Percentiles rank a stretch among this genome's conserved stretches.
Evolutionary conservation across 805 yeast species (phyloP).

Genomic region (Cyberlindnera bimundalis): DNA sequence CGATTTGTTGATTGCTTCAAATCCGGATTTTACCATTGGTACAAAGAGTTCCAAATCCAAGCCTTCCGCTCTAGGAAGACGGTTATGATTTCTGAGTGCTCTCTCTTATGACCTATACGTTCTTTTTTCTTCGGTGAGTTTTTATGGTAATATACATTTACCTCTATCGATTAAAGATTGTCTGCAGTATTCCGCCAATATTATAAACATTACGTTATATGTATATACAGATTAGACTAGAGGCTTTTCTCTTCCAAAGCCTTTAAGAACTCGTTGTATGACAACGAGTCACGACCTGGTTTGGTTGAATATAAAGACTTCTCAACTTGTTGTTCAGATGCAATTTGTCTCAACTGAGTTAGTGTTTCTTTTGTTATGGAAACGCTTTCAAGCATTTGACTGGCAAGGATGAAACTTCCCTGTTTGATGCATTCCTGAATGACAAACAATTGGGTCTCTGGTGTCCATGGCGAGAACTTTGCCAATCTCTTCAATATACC

Average conservation of each 20-base stretch:
- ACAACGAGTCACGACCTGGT: conserved; percentile 8
- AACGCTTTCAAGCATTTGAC: not conserved
- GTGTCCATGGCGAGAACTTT: conserved; percentile 3
- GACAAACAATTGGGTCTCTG: conserved; percentile 2
- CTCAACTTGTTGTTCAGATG: not conserved
- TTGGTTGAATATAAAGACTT: not conserved
- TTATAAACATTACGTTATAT: too few relatives aligned
- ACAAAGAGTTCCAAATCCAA: conserved; percentile 6
- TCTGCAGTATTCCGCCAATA: too few relatives aligned
- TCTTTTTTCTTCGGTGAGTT: too few relatives aligned
- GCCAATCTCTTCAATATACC: conserved; percentile 9
- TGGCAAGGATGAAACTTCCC: conserved; percentile 12
- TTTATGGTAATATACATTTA: too few relatives aligned
- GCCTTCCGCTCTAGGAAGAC: not conserved
- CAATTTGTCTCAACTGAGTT: not conserved
- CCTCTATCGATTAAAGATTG: too few relatives aligned
- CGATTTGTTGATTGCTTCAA: conserved; percentile 22
- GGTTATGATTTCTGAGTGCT: too few relatives aligned
- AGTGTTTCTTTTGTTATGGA: not conserved
- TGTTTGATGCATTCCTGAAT: conserved; percentile 1
- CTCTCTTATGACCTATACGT: too few relatives aligned
- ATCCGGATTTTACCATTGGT: conserved; percentile 23
- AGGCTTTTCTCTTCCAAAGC: conserved; percentile 2
- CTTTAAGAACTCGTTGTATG: conserved; percentile 3
- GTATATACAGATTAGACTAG: not conserved